Evolutionary conservation across 208 protist genomes (phyloP).

Genomic region (Leishmania braziliensis): DNA sequence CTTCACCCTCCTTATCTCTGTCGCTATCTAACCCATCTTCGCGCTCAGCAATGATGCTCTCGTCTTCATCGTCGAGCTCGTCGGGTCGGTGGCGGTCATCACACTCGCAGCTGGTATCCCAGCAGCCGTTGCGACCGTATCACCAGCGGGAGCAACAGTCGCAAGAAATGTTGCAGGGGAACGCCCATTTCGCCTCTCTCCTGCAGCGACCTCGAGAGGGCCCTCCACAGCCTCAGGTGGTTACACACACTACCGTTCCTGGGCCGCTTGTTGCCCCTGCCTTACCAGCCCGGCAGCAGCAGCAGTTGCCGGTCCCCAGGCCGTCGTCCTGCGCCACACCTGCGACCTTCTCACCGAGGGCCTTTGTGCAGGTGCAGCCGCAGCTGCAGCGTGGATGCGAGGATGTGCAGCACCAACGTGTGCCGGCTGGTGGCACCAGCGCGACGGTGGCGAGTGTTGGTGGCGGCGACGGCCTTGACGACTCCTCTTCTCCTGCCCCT

Average conservation of each 20-base stretch:
- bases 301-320: neutral
- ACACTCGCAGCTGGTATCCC: neutral
- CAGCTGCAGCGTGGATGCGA: neutral
- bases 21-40: conserved; percentile 16
- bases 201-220: neutral
- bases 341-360: neutral
- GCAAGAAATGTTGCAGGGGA: neutral
- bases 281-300: neutral
- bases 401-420: neutral
- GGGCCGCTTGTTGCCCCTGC: neutral
- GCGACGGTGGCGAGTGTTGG: neutral
- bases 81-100: neutral
- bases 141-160: neutral
- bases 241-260: neutral
- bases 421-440: neutral
- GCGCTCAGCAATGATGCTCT: conserved; percentile 1
- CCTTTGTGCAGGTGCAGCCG: neutral
- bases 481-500: neutral
- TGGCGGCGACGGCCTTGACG: neutral
- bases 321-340: neutral
- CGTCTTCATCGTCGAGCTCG: conserved; percentile 13
- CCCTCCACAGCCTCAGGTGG: neutral
- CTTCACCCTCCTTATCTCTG: conserved; percentile 26
- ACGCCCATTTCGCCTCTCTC: neutral
- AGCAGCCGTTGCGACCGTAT: neutral